These are phyloP conservation scores for Fusarium denticulatum DNA, from an alignment of 2,329 filamentous ascomycete species.

Conservation along the genomic window DNA sequence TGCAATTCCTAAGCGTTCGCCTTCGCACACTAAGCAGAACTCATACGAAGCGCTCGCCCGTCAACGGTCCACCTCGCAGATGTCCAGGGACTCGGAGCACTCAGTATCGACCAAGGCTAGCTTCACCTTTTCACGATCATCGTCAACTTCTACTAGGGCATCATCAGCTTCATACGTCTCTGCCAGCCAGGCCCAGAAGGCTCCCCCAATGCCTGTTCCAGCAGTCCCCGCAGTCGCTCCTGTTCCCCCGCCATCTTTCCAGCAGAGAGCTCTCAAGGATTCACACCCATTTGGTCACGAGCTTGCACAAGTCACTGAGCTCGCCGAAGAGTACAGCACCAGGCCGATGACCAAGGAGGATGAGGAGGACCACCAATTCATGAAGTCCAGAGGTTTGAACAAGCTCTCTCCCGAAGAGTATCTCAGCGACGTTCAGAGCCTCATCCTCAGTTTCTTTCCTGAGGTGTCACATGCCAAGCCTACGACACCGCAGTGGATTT, in stretches of 20 bases:
- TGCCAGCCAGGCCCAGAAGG: conserved; percentile 43
- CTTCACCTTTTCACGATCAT: conserved; percentile 66
- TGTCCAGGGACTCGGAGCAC: conserved; percentile 64
- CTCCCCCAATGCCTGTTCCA: conserved; percentile 45
- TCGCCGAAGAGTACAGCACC: conserved; percentile 86
- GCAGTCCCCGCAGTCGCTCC: conserved; percentile 41
- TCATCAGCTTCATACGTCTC: conserved; percentile 57
- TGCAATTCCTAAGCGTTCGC: conserved; percentile 78
- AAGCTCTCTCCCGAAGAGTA: conserved; percentile 87
- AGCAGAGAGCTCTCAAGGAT: conserved; percentile 51
- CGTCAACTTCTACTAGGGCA: conserved; percentile 64
- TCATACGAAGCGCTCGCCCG: conserved; percentile 78
- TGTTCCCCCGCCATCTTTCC: conserved; percentile 48
- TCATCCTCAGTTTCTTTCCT: conserved; percentile 71
- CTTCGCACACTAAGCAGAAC: conserved; percentile 89
- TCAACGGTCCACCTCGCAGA: conserved; percentile 68
- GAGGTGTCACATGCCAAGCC: conserved; percentile 48
- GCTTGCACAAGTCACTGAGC: conserved; percentile 89
- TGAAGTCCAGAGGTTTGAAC: conserved; percentile 74
- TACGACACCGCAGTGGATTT: conserved; percentile 62
- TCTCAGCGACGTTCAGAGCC: conserved; percentile 77
- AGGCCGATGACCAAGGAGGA: conserved; percentile 67
- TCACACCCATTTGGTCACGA: conserved; percentile 87
- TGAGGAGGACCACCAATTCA: conserved; percentile 73
- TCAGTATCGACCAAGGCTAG: conserved; percentile 66